Conservation (phyloP, 1,139 yeast species). For the Hemisphaericaspora xylofermentans region DNA sequence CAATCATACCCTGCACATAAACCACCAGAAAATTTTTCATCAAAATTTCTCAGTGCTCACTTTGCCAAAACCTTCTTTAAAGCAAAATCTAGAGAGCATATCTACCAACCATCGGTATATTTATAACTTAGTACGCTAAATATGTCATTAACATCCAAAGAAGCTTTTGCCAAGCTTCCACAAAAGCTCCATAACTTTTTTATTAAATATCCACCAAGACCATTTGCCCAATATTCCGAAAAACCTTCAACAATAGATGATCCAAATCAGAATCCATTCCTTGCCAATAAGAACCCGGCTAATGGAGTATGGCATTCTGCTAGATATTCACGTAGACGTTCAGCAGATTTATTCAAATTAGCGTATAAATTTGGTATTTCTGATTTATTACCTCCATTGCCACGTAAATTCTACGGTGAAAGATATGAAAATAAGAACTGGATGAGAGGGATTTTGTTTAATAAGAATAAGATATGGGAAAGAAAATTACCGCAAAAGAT, state of each 20-base stretch:
- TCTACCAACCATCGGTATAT: no score
- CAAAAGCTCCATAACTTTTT: conserved; percentile 71
- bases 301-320: conserved; percentile 79
- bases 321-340: conserved; percentile 76
- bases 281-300: conserved; percentile 81
- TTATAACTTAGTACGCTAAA: no score
- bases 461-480: conserved; percentile 83
- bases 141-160: conserved; percentile 27
- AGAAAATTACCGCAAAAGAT: conserved; percentile 63
- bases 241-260: conserved; percentile 68
- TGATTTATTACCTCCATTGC: conserved; percentile 74
- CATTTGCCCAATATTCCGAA: conserved; percentile 63
- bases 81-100: no score
- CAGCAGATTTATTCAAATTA: conserved; percentile 79
- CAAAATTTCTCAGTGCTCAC: no score
- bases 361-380: conserved; percentile 81
- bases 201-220: conserved; percentile 81
- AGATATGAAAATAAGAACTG: conserved; percentile 69
- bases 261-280: conserved; percentile 79
- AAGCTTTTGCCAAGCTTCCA: conserved; percentile 65
- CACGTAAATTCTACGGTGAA: conserved; percentile 76
- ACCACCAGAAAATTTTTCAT: no score
- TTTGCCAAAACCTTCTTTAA: no score
- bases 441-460: conserved; percentile 75
- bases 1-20: no score